Conservation (phyloP, 2,329 filamentous ascomycete genomes). For the Aphanoascus verrucosus region DNA sequence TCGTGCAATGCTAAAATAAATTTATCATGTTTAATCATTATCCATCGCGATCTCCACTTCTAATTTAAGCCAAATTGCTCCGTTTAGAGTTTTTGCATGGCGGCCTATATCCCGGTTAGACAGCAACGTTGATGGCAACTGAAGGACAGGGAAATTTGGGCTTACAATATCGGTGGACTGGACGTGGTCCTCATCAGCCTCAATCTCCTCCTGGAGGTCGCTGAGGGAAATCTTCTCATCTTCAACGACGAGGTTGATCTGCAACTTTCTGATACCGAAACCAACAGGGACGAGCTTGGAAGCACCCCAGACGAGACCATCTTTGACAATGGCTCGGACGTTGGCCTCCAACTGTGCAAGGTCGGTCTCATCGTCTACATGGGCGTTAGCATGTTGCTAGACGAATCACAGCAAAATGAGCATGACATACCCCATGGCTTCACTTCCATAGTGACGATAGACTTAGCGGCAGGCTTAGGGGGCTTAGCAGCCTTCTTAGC, state of each 20-base stretch:
- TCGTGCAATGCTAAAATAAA: background rate
- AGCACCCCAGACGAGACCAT: constrained; percentile 91
- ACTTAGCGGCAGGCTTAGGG: constrained; percentile 81
- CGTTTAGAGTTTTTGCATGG: constrained; percentile 83
- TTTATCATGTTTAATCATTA: constrained; percentile 7
- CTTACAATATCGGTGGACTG: constrained; percentile 80
- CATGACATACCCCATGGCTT: constrained; percentile 89
- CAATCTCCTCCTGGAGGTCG: constrained; percentile 79
- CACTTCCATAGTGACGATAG: constrained; percentile 85
- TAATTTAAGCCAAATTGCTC: background rate
- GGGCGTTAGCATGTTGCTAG: background rate
- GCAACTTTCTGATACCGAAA: constrained; percentile 98
- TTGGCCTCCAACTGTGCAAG: constrained; percentile 69
- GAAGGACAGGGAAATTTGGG: constrained; percentile 14
- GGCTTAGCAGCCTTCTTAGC: constrained; percentile 93
- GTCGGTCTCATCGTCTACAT: constrained; percentile 77
- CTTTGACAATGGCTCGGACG: constrained; percentile 76
- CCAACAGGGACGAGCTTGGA: constrained; percentile 83
- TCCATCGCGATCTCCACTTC: background rate
- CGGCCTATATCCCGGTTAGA: constrained; percentile 37
- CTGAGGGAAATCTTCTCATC: constrained; percentile 87
- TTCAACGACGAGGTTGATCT: constrained; percentile 96
- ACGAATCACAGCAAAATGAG: background rate
- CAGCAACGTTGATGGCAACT: background rate
- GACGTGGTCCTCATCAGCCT: constrained; percentile 83